Base-by-base conservation (phyloP, 2,329 filamentous ascomycete genomes). In the Apiospora sp. region DNA sequence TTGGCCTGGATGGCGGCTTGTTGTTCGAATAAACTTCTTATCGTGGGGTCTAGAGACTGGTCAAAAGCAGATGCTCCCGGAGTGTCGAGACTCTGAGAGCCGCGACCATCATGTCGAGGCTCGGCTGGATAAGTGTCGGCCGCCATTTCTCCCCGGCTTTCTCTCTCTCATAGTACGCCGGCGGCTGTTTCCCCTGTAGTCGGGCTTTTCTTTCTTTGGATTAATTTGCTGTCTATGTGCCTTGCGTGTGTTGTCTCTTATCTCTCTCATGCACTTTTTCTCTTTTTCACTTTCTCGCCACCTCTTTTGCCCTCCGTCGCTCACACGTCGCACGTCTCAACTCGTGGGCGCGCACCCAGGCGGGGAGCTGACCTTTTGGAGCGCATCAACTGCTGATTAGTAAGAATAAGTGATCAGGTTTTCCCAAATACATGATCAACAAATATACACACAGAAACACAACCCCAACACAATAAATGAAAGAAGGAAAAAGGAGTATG, bases 1-100 rank as follows among this genome's bases (percentile, higher is more conserved):
- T 85, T 85, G 74, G 87, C 83, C 76, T 88, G 85, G 76, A 88
- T 87, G 74, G 87, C 86, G 77, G 85, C 85, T 77, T 88, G 87
- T 78, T 89, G 87, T 74, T 86, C 84, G 73, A 87, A 85, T 74
- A 88, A 82, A 71, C 81, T 80, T 76, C 81, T 82, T 76, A 86
- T 85, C 76, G 83, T 79, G 73, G 83, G 82, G 73, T 87, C 85
- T 75, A 86, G 78, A 72, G 81, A 79, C 71, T 82, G 79, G 74
- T 84, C 76, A 82, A 80, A 49, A 79, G 37, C 76, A 54, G 78
- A 76, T 72, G 78, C 76, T 71, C 76, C 78, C 75, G 80, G 75
- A 72, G 75, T 73, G 70, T 80, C 80, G 30, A 72, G 70, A 43
- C 41, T 69, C n/a, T 71, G 71, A 70, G 79, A 79, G 73, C 79